Conservation (phyloP, 306 rosid species). For the Pyrus pyrifolia region DNA sequence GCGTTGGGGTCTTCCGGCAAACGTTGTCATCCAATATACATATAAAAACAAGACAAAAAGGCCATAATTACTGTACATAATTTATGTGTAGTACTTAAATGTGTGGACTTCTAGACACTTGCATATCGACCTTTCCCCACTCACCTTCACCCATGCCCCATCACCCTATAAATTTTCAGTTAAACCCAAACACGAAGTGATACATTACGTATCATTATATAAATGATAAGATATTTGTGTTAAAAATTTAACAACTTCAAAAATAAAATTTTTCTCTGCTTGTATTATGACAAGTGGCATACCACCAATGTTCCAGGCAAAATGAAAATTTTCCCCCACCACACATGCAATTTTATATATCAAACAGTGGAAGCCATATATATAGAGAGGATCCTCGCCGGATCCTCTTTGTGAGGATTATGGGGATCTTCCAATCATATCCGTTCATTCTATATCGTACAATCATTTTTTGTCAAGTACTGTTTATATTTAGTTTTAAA, state of each 20-base stretch:
- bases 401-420: no score
- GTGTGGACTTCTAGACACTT: background rate
- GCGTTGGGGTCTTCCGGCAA: background rate
- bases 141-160: background rate
- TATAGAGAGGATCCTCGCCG: no score
- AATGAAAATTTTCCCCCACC: background rate
- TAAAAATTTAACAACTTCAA: no score
- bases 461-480: accelerated
- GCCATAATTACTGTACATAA: background rate
- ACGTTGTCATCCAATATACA: background rate
- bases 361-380: background rate
- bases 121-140: background rate
- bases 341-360: slow-evolving; percentile 3
- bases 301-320: accelerated
- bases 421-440: no score
- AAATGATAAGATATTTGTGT: no score
- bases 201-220: no score
- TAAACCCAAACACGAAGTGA: no score
- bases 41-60: background rate
- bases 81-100: background rate
- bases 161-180: no score
- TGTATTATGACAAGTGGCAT: accelerated
- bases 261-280: no score
- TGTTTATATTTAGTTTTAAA: no score
- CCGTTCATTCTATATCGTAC: accelerated